A percentile compares a stretch with the other conserved stretches of the same genome.
Conservation (phyloP, 805 yeast species). For the Starmerella lactis-condensi region DNA sequence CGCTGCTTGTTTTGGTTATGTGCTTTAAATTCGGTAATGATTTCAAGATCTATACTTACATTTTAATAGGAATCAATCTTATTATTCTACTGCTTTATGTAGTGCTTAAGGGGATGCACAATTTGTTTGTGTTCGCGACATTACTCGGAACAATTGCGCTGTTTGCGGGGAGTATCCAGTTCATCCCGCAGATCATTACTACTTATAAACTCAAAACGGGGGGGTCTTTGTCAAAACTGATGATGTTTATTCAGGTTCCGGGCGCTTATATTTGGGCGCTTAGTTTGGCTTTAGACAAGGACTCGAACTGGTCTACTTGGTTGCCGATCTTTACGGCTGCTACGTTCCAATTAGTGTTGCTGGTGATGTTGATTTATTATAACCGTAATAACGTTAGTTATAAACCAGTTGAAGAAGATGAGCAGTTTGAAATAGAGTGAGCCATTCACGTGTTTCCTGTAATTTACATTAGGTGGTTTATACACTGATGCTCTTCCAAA, state of each 20-base stretch:
- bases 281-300: constrained; percentile 51
- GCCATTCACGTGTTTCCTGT: too few relatives aligned
- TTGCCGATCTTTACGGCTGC: constrained; percentile 62
- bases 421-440: too few relatives aligned
- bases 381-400: constrained; percentile 1
- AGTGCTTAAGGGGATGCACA: too few relatives aligned
- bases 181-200: constrained; percentile 60
- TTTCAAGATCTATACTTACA: too few relatives aligned
- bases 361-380: constrained; percentile 43
- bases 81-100: too few relatives aligned
- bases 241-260: constrained; percentile 78
- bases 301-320: constrained; percentile 78
- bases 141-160: constrained; percentile 50
- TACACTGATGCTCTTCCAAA: constrained; percentile 94
- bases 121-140: constrained; percentile 12
- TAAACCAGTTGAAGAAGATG: too few relatives aligned
- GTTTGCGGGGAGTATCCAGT: constrained; percentile 45
- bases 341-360: constrained; percentile 39
- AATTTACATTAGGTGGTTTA: constrained; percentile 20
- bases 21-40: too few relatives aligned
- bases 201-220: constrained; percentile 54
- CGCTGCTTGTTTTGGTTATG: constrained; percentile 18
- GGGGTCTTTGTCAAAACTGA: constrained; percentile 58
- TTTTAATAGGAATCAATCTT: too few relatives aligned
- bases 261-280: constrained; percentile 71